These are phyloP conservation scores for Diaporthe humulicola DNA, from an alignment of 2,329 filamentous ascomycete species.

Conservation along the genomic window DNA sequence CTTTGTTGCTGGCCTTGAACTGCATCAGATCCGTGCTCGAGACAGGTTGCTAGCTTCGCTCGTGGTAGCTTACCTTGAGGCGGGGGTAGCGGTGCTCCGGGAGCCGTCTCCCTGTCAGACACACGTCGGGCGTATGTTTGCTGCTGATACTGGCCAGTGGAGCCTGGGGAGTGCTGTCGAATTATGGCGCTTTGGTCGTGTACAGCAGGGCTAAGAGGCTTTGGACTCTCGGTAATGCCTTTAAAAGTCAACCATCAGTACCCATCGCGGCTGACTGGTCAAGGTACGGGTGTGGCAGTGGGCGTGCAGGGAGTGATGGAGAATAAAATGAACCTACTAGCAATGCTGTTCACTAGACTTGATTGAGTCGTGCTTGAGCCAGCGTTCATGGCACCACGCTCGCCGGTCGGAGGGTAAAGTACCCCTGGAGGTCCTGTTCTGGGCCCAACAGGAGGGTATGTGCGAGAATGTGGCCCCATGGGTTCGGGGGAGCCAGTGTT, in stretches of 20 bases:
- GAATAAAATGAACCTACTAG: slow-evolving; percentile 51
- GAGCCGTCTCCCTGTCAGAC: slow-evolving; percentile 68
- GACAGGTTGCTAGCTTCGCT: slow-evolving; percentile 57
- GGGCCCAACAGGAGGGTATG: slow-evolving; percentile 80
- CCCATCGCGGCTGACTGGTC: slow-evolving; percentile 58
- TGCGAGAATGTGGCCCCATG: slow-evolving; percentile 75
- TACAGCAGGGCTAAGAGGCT: slow-evolving; percentile 81
- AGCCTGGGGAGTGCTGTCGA: slow-evolving; percentile 75
- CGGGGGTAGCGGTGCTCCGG: slow-evolving; percentile 56
- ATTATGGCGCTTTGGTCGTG: slow-evolving; percentile 55
- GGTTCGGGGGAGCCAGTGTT: slow-evolving; percentile 68
- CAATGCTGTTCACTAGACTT: slow-evolving; percentile 58
- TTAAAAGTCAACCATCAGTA: slow-evolving; percentile 77
- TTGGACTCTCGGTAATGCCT: slow-evolving; percentile 87
- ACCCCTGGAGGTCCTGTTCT: slow-evolving; percentile 63
- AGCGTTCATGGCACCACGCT: slow-evolving; percentile 63
- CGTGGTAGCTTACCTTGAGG: slow-evolving; percentile 54
- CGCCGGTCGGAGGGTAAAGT: slow-evolving; percentile 73
- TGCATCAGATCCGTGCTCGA: slow-evolving; percentile 30
- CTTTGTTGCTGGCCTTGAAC: slow-evolving; percentile 27
- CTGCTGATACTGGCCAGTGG: slow-evolving; percentile 75
- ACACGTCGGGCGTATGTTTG: slow-evolving; percentile 71
- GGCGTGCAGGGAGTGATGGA: not conserved
- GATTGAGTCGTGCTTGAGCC: slow-evolving; percentile 66
- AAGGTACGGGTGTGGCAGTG: slow-evolving; percentile 50